phyloP scores from a whole-genome alignment of 1,139 yeast species.

The Geotrichum histeridarum region DNA sequence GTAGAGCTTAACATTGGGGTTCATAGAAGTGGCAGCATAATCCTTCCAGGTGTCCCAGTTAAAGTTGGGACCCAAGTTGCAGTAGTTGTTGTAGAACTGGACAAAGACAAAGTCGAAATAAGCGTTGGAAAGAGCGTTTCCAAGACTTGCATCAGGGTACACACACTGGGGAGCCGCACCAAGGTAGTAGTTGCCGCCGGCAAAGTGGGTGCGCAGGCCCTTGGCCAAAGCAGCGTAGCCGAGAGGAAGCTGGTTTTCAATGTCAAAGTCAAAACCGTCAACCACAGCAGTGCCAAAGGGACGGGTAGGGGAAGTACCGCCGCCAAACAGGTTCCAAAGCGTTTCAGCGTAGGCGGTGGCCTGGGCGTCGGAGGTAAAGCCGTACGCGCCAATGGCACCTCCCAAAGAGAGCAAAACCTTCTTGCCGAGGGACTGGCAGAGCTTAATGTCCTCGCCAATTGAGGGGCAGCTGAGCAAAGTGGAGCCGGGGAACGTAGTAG shows the following conservation, averaged over 20 bases:
- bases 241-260: slow-evolving; percentile 49
- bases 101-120: slow-evolving; percentile 78
- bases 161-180: slow-evolving; percentile 96
- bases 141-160: slow-evolving; percentile 80
- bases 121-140: slow-evolving; percentile 55
- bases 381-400: slow-evolving; percentile 75
- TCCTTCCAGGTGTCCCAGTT: slow-evolving; percentile 74
- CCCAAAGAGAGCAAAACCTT: slow-evolving; percentile 72
- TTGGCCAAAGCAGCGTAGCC: slow-evolving; percentile 52
- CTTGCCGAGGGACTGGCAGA: slow-evolving; percentile 71
- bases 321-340: slow-evolving; percentile 83
- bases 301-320: slow-evolving; percentile 54
- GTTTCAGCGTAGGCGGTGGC: slow-evolving; percentile 67
- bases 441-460: slow-evolving; percentile 63
- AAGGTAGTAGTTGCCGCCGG: slow-evolving; percentile 52
- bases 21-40: slow-evolving; percentile 56
- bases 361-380: slow-evolving; percentile 55
- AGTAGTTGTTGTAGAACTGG: slow-evolving; percentile 89
- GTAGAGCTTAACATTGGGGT: slow-evolving; percentile 53
- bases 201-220: slow-evolving; percentile 52
- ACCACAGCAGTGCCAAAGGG: slow-evolving; percentile 67
- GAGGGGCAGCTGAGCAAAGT: slow-evolving; percentile 54
- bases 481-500: slow-evolving; percentile 44
- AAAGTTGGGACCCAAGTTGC: slow-evolving; percentile 42
- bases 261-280: slow-evolving; percentile 70